phyloP scores from a whole-genome alignment of 2,329 filamentous ascomycete species.

The Aspergillus terreus region DNA sequence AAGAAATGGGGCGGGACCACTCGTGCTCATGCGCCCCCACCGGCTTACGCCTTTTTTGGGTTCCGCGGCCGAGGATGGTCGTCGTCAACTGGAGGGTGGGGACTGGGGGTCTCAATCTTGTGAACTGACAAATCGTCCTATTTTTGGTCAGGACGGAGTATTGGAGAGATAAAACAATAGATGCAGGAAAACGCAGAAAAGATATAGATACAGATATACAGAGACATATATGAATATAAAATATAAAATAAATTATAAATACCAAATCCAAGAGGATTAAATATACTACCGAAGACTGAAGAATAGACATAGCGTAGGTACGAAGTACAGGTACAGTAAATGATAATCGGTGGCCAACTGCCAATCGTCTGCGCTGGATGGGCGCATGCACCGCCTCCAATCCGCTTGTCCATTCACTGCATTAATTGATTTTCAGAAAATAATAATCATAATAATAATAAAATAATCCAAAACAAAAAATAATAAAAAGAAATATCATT shows the following conservation, averaged over 20 bases:
- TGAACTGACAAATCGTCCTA: not conserved
- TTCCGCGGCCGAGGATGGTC: slow-evolving; percentile 18
- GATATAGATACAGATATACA: not conserved
- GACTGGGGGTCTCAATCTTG: not conserved
- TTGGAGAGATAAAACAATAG: too few relatives aligned
- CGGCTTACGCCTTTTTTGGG: slow-evolving; percentile 20
- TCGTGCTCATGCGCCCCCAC: slow-evolving; percentile 22
- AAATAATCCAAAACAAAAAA: slow-evolving; percentile 1
- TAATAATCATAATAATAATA: not conserved
- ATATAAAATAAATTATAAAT: not conserved
- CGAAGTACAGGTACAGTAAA: too few relatives aligned
- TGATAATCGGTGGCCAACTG: slow-evolving; percentile 6
- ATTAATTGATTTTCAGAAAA: slow-evolving; percentile 3
- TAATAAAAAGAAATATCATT: slow-evolving; percentile 1
- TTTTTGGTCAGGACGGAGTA: not conserved
- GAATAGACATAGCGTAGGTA: too few relatives aligned
- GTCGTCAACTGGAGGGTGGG: not conserved
- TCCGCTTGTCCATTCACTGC: not conserved
- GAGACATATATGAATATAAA: not conserved
- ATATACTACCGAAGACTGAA: too few relatives aligned
- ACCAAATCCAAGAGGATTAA: too few relatives aligned
- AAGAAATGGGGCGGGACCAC: slow-evolving; percentile 16
- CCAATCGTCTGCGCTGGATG: slow-evolving; percentile 1
- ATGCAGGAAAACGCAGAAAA: too few relatives aligned
- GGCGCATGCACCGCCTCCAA: slow-evolving; percentile 7